Percentiles rank a stretch among this genome's conserved stretches.
phyloP scores from a whole-genome alignment of 164 flowering plant species.

The Berberis vulgaris region DNA sequence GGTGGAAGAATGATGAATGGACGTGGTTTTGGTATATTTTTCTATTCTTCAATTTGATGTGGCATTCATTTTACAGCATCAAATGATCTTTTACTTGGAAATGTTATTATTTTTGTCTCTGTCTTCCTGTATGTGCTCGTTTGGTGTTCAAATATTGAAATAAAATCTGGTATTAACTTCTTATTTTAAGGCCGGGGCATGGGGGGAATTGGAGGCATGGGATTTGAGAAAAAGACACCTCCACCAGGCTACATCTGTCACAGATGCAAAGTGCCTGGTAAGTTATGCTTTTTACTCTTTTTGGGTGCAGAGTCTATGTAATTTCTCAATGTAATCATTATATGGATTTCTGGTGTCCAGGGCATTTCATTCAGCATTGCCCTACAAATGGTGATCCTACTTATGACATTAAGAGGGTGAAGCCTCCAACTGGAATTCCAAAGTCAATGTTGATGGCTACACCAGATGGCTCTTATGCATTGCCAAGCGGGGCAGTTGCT shows the following conservation, averaged over 20 bases:
- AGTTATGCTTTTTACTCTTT: neutral
- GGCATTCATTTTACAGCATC: neutral
- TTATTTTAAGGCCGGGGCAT: conserved; percentile 37
- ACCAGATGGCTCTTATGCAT: conserved; percentile 94
- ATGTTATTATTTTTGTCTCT: neutral
- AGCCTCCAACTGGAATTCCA: conserved; percentile 95
- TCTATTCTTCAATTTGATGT: neutral
- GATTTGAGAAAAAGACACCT: conserved; percentile 51
- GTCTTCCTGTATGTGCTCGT: neutral
- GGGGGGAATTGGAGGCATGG: conserved; percentile 20
- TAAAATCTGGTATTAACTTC: neutral
- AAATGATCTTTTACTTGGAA: neutral
- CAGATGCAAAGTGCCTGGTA: conserved; percentile 95
- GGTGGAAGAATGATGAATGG: conserved; percentile 73
- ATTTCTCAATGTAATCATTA: neutral
- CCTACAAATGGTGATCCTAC: conserved; percentile 97
- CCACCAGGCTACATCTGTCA: conserved; percentile 89
- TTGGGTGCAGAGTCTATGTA: neutral
- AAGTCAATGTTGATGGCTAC: conserved; percentile 91
- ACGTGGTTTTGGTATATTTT: conserved; percentile 68
- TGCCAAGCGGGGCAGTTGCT: conserved; percentile 87
- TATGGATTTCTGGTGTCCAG: conserved; percentile 25
- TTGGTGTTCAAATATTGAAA: neutral
- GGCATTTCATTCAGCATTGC: conserved; percentile 96
- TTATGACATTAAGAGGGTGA: conserved; percentile 74